Base-by-base conservation (phyloP, 2,329 filamentous ascomycete genomes). In the Colletotrichum sp. region DNA sequence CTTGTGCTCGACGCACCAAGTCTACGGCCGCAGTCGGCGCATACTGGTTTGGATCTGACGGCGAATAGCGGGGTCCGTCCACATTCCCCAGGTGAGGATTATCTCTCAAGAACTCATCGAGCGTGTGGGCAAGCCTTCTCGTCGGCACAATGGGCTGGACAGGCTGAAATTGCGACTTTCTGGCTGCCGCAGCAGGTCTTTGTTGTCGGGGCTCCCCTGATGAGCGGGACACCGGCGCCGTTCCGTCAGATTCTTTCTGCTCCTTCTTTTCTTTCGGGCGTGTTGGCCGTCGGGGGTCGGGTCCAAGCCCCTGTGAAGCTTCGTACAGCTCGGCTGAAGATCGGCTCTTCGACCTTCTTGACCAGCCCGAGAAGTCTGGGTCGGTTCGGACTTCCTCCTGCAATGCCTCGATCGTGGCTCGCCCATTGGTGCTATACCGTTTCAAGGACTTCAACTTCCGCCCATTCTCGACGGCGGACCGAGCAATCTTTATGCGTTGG, bases 381-480 rank as follows among this genome's bases (percentile, higher is more conserved):
- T 66, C 78, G 67, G 28, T 36, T 74, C 63, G 5, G 77, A 70
- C 13, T 74, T 78, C 52, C 77, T 81, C 75, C 83, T 82, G 64
- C 82, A 77, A 34, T 21, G 66, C 72, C 58, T 77, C 75, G 48
- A 78, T 66, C 21, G 76, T 67, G 6, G 72, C 66, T 38, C 26
- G 60, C 10, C 76, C 72, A 16, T 64, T 75, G 26, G 77, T 60
- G 64, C 81, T 80, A 71, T 84, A 85, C 13, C 79, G 78, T 28
- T 79, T 80, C 36, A 85, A 83, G 6, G 85, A 85, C 72, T 87
- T 89, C 12, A 91, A 80, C 72, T 87, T 90, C 71, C 88, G 84
- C 26, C 87, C 89, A 84, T 92, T 92, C 6, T 89, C 85, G 43
- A 90, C 85, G 18, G 89, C 88, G 24, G 88, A 84, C 60, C 85